Evolutionary conservation across 2,329 filamentous ascomycete species (phyloP), one percentile per base, ranked within the genome.

Genomic region (Colletotrichum abscissum): DNA sequence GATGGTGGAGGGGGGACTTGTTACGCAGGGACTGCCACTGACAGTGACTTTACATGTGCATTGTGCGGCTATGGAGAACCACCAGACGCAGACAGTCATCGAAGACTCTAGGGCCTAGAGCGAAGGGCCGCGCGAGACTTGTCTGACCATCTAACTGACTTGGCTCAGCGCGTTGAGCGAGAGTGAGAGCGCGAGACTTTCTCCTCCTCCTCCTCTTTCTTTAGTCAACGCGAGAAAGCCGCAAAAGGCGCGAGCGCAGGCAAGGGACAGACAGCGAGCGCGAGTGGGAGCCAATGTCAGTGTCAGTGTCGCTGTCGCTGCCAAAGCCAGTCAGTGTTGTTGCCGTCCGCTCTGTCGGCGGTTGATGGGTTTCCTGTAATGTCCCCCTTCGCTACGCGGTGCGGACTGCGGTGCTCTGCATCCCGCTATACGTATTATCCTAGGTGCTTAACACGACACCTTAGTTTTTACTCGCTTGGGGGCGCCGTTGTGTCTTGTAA

Each of bases 231-330:
- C n/a, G 14, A 33, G 52, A 19, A 26, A 52, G 35, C 55, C 64
- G 59, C 55, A 70, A 66, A 28, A 22, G 46, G 46, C 64, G n/a
- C 42, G 52, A 46, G 58, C 65, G 8, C 38, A 68, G 65, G 58
- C 69, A 68, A 72, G 58, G 64, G 64, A 54, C 33, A 24, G 35
- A 22, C 38, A n/a, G 38, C 52, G 63, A 35, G 33, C 33, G 33
- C 46, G 68, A 71, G 68, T 63, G 68, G 63, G 68, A 71, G 68
- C 68, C 63, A 71, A 56, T 71, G 68, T 67, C 67, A 33, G 67
- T 69, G 67, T 69, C 68, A 71, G 63, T 22, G 68, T 66, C 60
- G 60, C 60, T 63, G 60, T 60, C 60, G 60, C 60, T 63, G 60
- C 42, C 42, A 16, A 63, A 63, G 60, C 60, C 63, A 38, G 68